Percentiles rank a stretch among this genome's conserved stretches.
These are phyloP conservation scores for Verticillium nonalfalfae DNA, from an alignment of 2,329 filamentous ascomycete species.

Conservation along the genomic window DNA sequence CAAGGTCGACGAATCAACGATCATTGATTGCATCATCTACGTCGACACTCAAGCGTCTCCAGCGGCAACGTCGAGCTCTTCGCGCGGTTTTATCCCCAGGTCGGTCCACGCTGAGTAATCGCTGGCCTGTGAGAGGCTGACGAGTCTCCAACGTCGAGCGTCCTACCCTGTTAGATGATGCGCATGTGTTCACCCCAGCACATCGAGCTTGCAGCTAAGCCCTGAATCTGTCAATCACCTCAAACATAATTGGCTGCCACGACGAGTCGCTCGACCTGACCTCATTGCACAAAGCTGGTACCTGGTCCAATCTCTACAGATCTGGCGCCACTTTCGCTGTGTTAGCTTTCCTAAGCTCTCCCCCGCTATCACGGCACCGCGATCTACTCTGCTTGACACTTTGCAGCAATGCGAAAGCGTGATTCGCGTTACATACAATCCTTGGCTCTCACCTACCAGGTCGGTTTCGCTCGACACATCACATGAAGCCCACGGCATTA, in stretches of 20 bases:
- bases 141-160: constrained; percentile 1
- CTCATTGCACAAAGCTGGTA: not conserved
- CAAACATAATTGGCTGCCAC: constrained; percentile 5
- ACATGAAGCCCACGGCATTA: not conserved
- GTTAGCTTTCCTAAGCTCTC: not conserved
- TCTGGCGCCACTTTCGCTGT: not conserved
- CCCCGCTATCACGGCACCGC: not conserved
- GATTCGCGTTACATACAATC: not conserved
- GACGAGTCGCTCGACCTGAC: not conserved
- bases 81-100: not conserved
- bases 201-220: constrained; percentile 5
- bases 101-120: constrained; percentile 18
- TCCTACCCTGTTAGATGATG: constrained; percentile 5
- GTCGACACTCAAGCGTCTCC: not conserved
- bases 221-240: constrained; percentile 14
- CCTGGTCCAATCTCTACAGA: not conserved
- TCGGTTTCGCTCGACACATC: not conserved
- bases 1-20: constrained; percentile 10
- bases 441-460: not conserved
- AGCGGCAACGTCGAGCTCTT: not conserved
- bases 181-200: constrained; percentile 2
- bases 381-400: not conserved
- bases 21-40: constrained; percentile 12
- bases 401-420: not conserved
- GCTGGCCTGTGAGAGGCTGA: constrained; percentile 16